phyloP scores from a whole-genome alignment of 176 grass and related monocot genomes.

The Cymbopogon citratus region DNA sequence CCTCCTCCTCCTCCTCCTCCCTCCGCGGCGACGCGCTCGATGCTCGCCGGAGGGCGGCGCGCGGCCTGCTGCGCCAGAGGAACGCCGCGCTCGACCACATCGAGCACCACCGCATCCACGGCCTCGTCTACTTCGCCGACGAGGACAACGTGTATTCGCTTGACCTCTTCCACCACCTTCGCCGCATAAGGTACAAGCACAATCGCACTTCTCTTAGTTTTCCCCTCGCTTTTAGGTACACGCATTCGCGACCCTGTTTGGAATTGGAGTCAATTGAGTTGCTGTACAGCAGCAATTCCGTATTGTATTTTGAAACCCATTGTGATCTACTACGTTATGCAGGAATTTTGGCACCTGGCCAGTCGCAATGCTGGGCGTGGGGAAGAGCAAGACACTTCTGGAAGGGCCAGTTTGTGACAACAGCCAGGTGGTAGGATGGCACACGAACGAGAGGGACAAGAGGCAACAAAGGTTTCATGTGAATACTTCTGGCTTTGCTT shows the following conservation, averaged over 20 bases:
- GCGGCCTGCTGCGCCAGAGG: conserved; percentile 43
- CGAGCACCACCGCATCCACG: conserved; percentile 54
- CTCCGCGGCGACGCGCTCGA: neutral
- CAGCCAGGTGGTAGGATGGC: conserved; percentile 57
- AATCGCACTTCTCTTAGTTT: neutral
- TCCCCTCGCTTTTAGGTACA: neutral
- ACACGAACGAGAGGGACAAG: conserved; percentile 39
- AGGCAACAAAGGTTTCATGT: conserved; percentile 46
- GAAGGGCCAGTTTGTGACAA: conserved; percentile 58
- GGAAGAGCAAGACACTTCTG: conserved; percentile 44
- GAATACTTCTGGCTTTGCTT: conserved; percentile 59
- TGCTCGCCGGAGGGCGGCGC: conserved; percentile 4
- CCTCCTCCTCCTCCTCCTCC: neutral
- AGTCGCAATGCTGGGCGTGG: conserved; percentile 38
- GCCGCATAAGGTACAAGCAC: conserved; percentile 32
- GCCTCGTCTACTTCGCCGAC: conserved; percentile 76
- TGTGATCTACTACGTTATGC: neutral
- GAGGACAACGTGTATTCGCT: conserved; percentile 67
- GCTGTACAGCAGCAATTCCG: neutral
- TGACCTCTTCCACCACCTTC: conserved; percentile 51
- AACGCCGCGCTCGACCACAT: conserved; percentile 65
- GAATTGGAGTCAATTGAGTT: neutral
- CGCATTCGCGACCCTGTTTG: neutral
- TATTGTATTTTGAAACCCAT: neutral
- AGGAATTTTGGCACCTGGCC: conserved; percentile 79